Conservation (phyloP, 352 stramenopile genomes). For the Phytophthora ramorum region DNA sequence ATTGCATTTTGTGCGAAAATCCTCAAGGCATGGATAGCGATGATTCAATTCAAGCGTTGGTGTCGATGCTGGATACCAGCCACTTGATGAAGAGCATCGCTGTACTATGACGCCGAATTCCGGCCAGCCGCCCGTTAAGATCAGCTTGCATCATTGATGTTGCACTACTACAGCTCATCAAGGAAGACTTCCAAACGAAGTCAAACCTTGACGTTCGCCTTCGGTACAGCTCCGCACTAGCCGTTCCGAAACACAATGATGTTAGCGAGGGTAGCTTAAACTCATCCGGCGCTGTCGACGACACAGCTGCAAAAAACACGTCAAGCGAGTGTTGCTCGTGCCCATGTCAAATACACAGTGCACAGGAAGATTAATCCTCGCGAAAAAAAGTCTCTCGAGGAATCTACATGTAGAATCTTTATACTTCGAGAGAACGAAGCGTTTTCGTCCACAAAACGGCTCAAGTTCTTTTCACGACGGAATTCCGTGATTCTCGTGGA, state of each 20-base stretch:
- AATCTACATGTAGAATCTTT: not conserved
- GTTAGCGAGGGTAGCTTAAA: not conserved
- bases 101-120: not conserved
- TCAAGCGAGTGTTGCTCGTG: not conserved
- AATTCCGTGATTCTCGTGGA: too few relatives aligned
- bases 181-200: not conserved
- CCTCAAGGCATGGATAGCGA: not conserved
- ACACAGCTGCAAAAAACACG: too few relatives aligned
- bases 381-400: not conserved
- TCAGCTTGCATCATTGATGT: too few relatives aligned
- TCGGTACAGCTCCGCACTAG: not conserved
- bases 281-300: not conserved
- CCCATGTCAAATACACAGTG: not conserved
- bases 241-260: not conserved
- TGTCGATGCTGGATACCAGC: not conserved
- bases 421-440: not conserved
- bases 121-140: not conserved
- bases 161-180: not conserved
- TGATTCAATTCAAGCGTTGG: not conserved
- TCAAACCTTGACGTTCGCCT: not conserved
- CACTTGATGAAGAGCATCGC: not conserved
- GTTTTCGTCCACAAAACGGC: constrained; percentile 5
- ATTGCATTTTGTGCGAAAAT: not conserved
- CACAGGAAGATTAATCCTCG: not conserved
- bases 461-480: constrained; percentile 1